Evolutionary conservation across 2,329 filamentous ascomycete species (phyloP).

Genomic region (Neofusicoccum umdonicola): DNA sequence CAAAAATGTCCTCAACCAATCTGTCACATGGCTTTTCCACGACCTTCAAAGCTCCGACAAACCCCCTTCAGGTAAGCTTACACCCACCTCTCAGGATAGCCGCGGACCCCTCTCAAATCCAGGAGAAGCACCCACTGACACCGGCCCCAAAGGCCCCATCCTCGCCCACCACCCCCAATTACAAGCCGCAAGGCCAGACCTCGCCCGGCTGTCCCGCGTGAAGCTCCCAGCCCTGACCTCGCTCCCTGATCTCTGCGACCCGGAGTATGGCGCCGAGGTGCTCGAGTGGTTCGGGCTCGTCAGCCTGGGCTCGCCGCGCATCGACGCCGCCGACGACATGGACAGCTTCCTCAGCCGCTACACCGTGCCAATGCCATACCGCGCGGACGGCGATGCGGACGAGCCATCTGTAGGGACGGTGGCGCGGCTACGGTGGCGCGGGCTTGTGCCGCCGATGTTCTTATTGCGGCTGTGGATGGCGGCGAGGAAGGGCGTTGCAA

Average conservation of each 20-base stretch:
- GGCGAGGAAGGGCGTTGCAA: constrained; percentile 24
- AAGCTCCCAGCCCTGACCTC: constrained; percentile 26
- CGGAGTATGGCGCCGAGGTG: constrained; percentile 63
- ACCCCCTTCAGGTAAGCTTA: constrained; percentile 39
- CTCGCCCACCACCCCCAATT: not conserved
- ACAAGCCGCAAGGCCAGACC: constrained; percentile 21
- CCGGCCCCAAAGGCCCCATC: not conserved
- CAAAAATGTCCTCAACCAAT: constrained; percentile 68
- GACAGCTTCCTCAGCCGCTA: constrained; percentile 72
- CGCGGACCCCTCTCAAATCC: no score
- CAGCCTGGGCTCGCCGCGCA: constrained; percentile 62
- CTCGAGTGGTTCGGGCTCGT: constrained; percentile 77
- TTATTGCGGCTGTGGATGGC: constrained; percentile 29
- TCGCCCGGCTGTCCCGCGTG: constrained; percentile 32
- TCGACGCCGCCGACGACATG: constrained; percentile 57
- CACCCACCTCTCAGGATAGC: no score
- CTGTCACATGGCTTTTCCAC: constrained; percentile 75
- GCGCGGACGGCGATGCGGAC: not conserved
- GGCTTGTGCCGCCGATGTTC: constrained; percentile 40
- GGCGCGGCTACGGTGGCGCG: constrained; percentile 42
- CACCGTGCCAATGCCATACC: constrained; percentile 49
- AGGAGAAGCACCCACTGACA: constrained; percentile 25
- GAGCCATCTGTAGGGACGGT: constrained; percentile 25
- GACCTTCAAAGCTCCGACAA: constrained; percentile 48
- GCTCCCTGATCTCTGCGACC: constrained; percentile 43